Conservation (phyloP, 345 rosid species). For the Eutrema heterophyllum region DNA sequence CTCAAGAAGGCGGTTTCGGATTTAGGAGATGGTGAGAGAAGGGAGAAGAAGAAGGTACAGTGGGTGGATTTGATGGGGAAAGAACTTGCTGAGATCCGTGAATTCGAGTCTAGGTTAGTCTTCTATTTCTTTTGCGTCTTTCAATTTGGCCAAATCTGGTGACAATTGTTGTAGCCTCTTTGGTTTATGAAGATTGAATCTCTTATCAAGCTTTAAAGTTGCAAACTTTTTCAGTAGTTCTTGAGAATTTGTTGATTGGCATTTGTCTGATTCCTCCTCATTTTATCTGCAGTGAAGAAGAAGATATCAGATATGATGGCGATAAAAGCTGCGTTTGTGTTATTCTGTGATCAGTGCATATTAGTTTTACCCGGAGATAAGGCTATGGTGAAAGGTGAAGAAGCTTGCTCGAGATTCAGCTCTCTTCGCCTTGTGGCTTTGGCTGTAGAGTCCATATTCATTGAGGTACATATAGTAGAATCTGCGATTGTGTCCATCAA, state of each 20-base stretch:
- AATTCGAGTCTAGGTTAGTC: conserved; percentile 63
- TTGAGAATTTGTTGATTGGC: background rate
- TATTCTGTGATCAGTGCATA: conserved; percentile 41
- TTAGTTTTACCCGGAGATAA: background rate
- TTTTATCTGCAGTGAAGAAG: conserved; percentile 48
- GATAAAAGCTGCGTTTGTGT: conserved; percentile 47
- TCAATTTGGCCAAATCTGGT: background rate
- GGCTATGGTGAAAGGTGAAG: conserved; percentile 12
- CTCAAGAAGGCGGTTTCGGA: conserved; percentile 38
- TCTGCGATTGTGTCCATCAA: conserved; percentile 1
- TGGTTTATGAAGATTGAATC: background rate
- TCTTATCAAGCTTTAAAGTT: background rate
- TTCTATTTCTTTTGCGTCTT: background rate
- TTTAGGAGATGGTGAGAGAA: conserved; percentile 22
- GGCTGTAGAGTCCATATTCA: conserved; percentile 11
- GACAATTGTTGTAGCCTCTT: background rate
- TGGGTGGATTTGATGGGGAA: conserved; percentile 82
- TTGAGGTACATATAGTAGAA: conserved; percentile 30
- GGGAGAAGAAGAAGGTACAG: conserved; percentile 57
- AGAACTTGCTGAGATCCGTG: conserved; percentile 71
- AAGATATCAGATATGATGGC: conserved; percentile 33
- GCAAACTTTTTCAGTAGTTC: background rate
- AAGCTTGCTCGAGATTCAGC: background rate
- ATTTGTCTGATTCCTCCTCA: background rate
- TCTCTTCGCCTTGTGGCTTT: conserved; percentile 7